Evolutionary conservation across 768 basidiomycete genomes (phyloP).

Genomic region (Lactifluus subvellereus): DNA sequence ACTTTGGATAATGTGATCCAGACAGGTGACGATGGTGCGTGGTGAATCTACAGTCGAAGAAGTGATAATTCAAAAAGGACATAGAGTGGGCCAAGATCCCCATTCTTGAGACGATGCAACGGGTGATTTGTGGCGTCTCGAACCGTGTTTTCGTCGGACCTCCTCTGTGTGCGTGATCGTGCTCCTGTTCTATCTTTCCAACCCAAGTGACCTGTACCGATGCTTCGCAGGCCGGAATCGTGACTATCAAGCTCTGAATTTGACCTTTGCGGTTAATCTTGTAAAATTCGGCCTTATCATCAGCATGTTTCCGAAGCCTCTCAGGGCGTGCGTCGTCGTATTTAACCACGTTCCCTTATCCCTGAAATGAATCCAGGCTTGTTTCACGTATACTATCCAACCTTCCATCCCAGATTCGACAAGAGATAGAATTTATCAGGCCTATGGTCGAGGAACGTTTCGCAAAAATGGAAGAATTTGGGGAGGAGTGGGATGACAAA

Average conservation of each 20-base stretch:
- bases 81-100: slow-evolving; percentile 36
- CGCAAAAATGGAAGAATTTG: slow-evolving; percentile 21
- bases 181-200: not conserved
- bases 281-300: slow-evolving; percentile 31
- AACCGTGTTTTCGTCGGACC: slow-evolving; percentile 37
- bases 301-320: slow-evolving; percentile 36
- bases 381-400: not conserved
- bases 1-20: not conserved
- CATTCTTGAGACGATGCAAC: slow-evolving; percentile 20
- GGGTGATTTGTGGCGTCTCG: not conserved
- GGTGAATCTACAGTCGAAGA: not conserved
- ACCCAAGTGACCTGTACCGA: not conserved
- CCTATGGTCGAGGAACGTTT: slow-evolving; percentile 8
- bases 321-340: slow-evolving; percentile 37
- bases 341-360: not conserved
- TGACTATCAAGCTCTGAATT: slow-evolving; percentile 36
- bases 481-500: slow-evolving; percentile 26
- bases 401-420: not conserved
- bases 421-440: not conserved
- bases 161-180: slow-evolving; percentile 33
- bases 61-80: not conserved
- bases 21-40: not conserved
- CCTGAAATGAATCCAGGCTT: not conserved
- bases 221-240: slow-evolving; percentile 35
- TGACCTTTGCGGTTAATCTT: slow-evolving; percentile 36